Conservation (phyloP, 805 yeast genomes). For the Metschnikowia colocasiae region DNA sequence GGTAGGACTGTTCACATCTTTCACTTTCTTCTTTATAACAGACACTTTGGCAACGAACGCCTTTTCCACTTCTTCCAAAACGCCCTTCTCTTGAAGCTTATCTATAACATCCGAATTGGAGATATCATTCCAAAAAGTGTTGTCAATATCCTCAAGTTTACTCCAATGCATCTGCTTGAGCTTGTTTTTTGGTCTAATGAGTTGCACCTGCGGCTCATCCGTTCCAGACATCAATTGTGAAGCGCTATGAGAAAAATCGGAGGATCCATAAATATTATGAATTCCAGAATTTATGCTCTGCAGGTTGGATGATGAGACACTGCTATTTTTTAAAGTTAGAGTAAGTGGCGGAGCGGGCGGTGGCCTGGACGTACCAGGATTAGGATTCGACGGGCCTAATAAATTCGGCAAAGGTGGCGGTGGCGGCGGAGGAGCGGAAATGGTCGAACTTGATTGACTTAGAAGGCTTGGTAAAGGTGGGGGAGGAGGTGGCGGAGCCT, state of each 20-base stretch:
- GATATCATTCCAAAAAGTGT: constrained; percentile 80
- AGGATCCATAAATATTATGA: not conserved
- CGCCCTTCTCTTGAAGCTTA: constrained; percentile 69
- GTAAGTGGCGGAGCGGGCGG: constrained; percentile 1
- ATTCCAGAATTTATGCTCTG: not conserved
- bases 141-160: constrained; percentile 75
- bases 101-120: constrained; percentile 58
- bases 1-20: constrained; percentile 41
- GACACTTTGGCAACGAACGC: constrained; percentile 81
- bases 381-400: not conserved
- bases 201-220: not conserved
- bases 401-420: constrained; percentile 17
- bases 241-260: not conserved
- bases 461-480: constrained; percentile 12
- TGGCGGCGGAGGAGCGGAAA: constrained; percentile 16
- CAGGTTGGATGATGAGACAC: not conserved
- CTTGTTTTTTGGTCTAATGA: constrained; percentile 59
- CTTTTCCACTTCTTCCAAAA: constrained; percentile 76
- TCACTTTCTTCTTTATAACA: constrained; percentile 35
- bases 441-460: not conserved
- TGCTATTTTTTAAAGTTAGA: not conserved
- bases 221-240: not conserved
- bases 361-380: not conserved
- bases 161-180: constrained; percentile 98
- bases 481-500: constrained; percentile 8